Percentiles rank a stretch among this genome's conserved stretches.
phyloP scores from a whole-genome alignment of 495 filamentous ascomycete genomes.

The Hyaloscypha bicolor region DNA sequence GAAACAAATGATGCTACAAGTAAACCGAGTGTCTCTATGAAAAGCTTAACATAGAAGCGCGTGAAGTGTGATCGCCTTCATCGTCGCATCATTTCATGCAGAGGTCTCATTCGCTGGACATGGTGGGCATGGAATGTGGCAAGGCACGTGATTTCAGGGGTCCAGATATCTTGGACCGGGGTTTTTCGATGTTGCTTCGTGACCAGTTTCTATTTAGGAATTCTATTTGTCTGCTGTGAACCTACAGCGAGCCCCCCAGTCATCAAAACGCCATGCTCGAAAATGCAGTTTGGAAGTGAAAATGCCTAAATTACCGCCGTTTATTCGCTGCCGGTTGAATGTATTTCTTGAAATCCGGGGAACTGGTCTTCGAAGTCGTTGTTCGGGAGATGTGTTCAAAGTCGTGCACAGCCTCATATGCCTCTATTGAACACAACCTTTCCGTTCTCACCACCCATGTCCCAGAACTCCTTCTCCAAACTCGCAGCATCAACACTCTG shows the following conservation, averaged over 20 bases:
- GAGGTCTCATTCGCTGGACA: background rate
- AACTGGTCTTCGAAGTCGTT: background rate
- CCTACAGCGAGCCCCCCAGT: background rate
- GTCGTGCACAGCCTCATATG: constrained; percentile 53
- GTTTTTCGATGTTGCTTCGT: background rate
- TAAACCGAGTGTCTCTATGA: background rate
- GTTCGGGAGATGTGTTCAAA: background rate
- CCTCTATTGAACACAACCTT: constrained; percentile 91
- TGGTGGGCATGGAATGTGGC: background rate
- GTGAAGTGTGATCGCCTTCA: background rate
- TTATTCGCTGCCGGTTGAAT: background rate
- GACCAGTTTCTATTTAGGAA: background rate
- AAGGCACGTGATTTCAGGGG: background rate
- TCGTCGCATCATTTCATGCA: background rate
- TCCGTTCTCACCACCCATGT: constrained; percentile 68
- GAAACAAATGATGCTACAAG: background rate
- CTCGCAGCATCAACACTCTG: constrained; percentile 72
- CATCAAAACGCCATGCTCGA: background rate
- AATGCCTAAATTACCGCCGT: constrained; percentile 3
- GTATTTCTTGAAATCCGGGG: background rate
- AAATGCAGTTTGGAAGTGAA: background rate
- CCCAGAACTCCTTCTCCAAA: constrained; percentile 83
- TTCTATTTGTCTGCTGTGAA: background rate
- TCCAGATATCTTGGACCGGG: background rate
- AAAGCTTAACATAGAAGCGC: background rate